Conservation (phyloP, 2,329 filamentous ascomycete species). For the Furcasterigmium furcatum region DNA sequence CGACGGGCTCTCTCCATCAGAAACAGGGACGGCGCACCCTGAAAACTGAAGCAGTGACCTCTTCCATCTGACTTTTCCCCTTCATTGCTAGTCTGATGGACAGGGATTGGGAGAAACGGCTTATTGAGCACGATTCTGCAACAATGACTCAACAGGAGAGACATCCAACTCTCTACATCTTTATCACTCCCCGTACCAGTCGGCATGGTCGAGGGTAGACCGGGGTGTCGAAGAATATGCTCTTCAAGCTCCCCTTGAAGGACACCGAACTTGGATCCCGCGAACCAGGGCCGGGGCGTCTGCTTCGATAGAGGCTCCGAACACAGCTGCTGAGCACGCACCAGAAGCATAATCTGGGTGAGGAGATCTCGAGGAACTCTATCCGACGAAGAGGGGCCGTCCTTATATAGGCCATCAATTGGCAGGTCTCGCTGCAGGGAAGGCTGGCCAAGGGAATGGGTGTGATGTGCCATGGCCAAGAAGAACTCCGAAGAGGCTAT, state of each 20-base stretch:
- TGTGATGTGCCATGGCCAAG: not conserved
- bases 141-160: not conserved
- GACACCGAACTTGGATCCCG: not conserved
- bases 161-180: not conserved
- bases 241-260: not conserved
- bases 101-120: not conserved
- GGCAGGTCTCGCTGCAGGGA: not conserved
- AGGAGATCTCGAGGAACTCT: not conserved
- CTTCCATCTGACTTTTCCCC: too few relatives aligned
- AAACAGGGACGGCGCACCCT: not conserved
- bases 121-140: not conserved
- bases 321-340: not conserved
- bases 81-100: too few relatives aligned
- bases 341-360: not conserved
- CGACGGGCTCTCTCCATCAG: not conserved
- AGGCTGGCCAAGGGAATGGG: not conserved
- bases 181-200: not conserved
- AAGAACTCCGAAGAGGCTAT: not conserved
- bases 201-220: not conserved
- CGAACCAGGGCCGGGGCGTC: not conserved
- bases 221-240: not conserved
- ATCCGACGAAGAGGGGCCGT: not conserved
- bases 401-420: not conserved
- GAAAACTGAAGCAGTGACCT: slow-evolving; percentile 2
- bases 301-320: not conserved